Conservation (phyloP, 2,329 filamentous ascomycete species). For the Periconia sp. region DNA sequence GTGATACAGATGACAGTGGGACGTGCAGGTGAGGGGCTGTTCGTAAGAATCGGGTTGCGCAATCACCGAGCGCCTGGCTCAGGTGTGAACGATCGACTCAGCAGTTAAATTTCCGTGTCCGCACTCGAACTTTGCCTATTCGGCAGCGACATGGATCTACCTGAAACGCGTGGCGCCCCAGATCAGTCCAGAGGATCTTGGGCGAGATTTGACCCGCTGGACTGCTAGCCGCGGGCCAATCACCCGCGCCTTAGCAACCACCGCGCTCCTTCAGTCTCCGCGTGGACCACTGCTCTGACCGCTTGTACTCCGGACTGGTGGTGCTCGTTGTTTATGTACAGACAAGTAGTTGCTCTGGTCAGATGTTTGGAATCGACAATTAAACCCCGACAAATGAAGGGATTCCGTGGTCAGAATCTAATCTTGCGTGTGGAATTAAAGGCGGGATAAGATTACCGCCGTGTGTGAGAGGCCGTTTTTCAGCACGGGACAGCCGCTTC, state of each 20-base stretch:
- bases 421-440: slow-evolving; percentile 4
- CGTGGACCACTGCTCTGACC: slow-evolving; percentile 6
- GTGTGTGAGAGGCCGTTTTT: slow-evolving; percentile 11
- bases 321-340: slow-evolving; percentile 1
- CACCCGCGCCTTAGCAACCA: slow-evolving; percentile 3
- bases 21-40: slow-evolving; percentile 25
- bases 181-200: slow-evolving; percentile 39
- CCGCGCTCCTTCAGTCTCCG: slow-evolving; percentile 3
- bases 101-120: slow-evolving; percentile 27
- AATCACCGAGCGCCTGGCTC: slow-evolving; percentile 48
- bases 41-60: slow-evolving; percentile 38
- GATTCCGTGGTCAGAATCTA: slow-evolving; percentile 1
- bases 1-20: slow-evolving; percentile 13
- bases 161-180: slow-evolving; percentile 42
- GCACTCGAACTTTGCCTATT: slow-evolving; percentile 20
- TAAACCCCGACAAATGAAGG: no score
- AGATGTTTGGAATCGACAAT: no score
- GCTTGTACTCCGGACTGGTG: slow-evolving; percentile 2
- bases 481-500: slow-evolving; percentile 18
- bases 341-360: no score
- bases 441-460: slow-evolving; percentile 3
- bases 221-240: slow-evolving; percentile 32
- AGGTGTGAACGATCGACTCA: slow-evolving; percentile 38
- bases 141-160: slow-evolving; percentile 6
- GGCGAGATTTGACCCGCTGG: slow-evolving; percentile 32